Evolutionary conservation across 140 eudicot genomes (phyloP).

Genomic region (Bidens hawaiensis): DNA sequence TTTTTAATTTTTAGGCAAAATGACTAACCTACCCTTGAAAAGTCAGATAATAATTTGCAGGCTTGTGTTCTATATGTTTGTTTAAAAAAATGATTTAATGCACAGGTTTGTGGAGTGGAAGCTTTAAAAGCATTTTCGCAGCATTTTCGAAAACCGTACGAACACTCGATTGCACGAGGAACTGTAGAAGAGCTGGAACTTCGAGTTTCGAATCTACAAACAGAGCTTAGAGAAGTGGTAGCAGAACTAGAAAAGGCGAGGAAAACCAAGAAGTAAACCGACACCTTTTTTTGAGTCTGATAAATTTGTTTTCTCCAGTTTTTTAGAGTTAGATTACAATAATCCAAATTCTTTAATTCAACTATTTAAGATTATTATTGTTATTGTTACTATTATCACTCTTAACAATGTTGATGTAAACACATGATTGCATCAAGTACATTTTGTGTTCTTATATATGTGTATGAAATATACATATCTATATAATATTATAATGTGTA

Average conservation of each 20-base stretch:
- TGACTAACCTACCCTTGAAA: neutral
- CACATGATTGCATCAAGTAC: too few species aligned
- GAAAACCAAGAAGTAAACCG: conserved; percentile 45
- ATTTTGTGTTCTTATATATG: too few species aligned
- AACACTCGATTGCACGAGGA: conserved; percentile 41
- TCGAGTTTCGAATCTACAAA: conserved; percentile 51
- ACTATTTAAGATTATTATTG: too few species aligned
- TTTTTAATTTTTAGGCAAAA: conserved; percentile 2
- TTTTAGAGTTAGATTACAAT: conserved; percentile 18
- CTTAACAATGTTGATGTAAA: too few species aligned
- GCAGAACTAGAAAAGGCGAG: conserved; percentile 65
- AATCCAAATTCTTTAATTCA: neutral
- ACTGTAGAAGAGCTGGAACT: conserved; percentile 69
- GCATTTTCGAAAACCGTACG: conserved; percentile 51
- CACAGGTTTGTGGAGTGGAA: conserved; percentile 83
- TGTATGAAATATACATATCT: too few species aligned
- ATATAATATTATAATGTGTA: too few species aligned
- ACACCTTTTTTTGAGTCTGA: neutral
- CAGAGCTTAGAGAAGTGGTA: conserved; percentile 68
- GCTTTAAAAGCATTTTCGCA: conserved; percentile 71
- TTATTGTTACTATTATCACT: too few species aligned
- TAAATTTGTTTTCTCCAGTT: neutral
- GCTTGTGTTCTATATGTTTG: neutral
- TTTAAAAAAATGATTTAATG: neutral
- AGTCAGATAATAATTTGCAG: neutral